A percentile compares a stretch with the other conserved stretches of the same genome.
Evolutionary conservation across 139 green algal species (phyloP).

Genomic region (Tetraselmis striata): DNA sequence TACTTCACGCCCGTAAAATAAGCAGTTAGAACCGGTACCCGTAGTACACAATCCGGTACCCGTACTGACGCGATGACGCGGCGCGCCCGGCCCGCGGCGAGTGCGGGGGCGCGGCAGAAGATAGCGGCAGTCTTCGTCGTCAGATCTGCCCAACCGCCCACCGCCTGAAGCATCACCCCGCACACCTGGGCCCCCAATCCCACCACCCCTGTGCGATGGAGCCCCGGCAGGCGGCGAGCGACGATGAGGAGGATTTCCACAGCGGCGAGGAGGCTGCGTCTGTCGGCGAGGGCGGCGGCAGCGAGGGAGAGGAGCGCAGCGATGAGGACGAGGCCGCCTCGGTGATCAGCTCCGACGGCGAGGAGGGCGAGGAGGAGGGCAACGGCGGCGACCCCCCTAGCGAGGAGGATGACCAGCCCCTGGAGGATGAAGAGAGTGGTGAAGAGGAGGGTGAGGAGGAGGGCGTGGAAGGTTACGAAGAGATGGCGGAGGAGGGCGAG

Average conservation of each 20-base stretch:
- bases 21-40: too few species aligned
- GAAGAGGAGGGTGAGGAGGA: not conserved
- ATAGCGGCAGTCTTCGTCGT: too few species aligned
- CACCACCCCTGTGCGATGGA: too few species aligned
- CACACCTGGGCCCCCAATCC: too few species aligned
- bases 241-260: not conserved
- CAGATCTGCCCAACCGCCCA: too few species aligned
- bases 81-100: too few species aligned
- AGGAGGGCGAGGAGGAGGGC: not conserved
- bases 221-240: not conserved
- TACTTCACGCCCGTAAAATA: too few species aligned
- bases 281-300: not conserved
- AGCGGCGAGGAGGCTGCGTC: not conserved
- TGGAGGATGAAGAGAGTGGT: not conserved
- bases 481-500: not conserved
- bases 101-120: too few species aligned
- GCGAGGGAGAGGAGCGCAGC: not conserved
- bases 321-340: not conserved
- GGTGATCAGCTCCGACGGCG: not conserved
- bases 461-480: not conserved
- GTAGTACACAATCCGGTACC: too few species aligned
- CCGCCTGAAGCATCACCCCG: too few species aligned
- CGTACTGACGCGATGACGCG: too few species aligned
- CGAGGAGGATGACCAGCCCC: not conserved
- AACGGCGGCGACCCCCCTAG: too few species aligned